Conservation (phyloP, 768 basidiomycete species). For the Mycena venus region DNA sequence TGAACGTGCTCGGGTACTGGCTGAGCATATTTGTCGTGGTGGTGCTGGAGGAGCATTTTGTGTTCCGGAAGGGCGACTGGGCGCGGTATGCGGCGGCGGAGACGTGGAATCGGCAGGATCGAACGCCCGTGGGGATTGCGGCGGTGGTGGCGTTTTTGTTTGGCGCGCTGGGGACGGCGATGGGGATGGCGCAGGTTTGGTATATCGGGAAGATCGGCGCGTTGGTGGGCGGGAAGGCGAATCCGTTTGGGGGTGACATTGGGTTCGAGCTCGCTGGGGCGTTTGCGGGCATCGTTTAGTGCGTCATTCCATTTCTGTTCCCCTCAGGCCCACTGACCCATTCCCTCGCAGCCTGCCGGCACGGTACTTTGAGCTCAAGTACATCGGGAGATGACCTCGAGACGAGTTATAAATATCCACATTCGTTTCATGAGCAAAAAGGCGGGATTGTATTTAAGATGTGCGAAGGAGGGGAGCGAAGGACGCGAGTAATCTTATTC, state of each 20-base stretch:
- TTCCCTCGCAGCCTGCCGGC: neutral
- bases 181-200: constrained; percentile 53
- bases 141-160: constrained; percentile 47
- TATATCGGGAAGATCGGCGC: constrained; percentile 43
- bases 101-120: constrained; percentile 48
- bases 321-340: neutral
- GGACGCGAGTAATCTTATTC: neutral
- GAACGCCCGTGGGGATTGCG: constrained; percentile 52
- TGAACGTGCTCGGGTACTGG: constrained; percentile 71
- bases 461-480: too few relatives aligned
- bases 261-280: constrained; percentile 51
- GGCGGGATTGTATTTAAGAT: too few relatives aligned
- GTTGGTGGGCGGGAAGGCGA: constrained; percentile 35
- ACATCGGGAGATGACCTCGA: constrained; percentile 25
- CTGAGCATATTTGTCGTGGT: constrained; percentile 62
- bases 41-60: constrained; percentile 63
- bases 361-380: constrained; percentile 24
- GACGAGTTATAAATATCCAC: neutral
- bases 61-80: constrained; percentile 57
- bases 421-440: too few relatives aligned
- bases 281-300: constrained; percentile 44
- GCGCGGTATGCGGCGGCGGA: constrained; percentile 46
- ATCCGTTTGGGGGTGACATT: constrained; percentile 49
- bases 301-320: neutral
- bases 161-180: constrained; percentile 54